A percentile compares a stretch with the other conserved stretches of the same genome.
Conservation (phyloP, 257 asterid genomes). For the Galeopsis tetrahit region DNA sequence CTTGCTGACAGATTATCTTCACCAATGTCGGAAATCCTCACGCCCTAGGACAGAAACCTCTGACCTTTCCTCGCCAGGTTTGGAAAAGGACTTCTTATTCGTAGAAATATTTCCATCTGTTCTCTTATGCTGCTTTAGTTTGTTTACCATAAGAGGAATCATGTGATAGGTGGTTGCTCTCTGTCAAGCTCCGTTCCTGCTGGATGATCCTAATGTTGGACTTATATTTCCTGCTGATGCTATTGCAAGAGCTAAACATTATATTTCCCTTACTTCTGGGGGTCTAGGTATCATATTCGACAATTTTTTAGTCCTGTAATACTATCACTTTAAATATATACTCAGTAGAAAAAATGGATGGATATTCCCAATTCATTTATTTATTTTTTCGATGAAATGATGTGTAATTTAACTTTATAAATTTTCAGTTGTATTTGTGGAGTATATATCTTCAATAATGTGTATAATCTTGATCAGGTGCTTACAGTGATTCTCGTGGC, state of each 20-base stretch:
- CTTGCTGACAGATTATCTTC: slow-evolving; percentile 72
- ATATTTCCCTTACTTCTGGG: slow-evolving; percentile 78
- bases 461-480: slow-evolving; percentile 62
- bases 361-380: neutral
- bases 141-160: neutral
- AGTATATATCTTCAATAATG: slow-evolving; percentile 1
- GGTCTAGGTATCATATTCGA: slow-evolving; percentile 73
- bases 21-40: slow-evolving; percentile 98
- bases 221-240: slow-evolving; percentile 96
- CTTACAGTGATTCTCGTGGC: slow-evolving; percentile 98
- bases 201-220: slow-evolving; percentile 97
- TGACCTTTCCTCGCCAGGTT: slow-evolving; percentile 98
- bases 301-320: neutral
- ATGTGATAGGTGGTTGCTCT: slow-evolving; percentile 84
- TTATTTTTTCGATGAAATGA: neutral
- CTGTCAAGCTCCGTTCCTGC: slow-evolving; percentile 98
- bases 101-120: neutral
- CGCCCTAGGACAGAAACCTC: slow-evolving; percentile 93
- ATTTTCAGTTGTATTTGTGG: neutral
- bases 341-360: neutral
- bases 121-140: neutral
- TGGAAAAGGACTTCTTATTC: neutral
- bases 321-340: neutral
- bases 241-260: slow-evolving; percentile 91
- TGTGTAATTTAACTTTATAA: neutral